Evolutionary conservation across 495 filamentous ascomycete genomes (phyloP).

Genomic region (Aspergillus affinis): DNA sequence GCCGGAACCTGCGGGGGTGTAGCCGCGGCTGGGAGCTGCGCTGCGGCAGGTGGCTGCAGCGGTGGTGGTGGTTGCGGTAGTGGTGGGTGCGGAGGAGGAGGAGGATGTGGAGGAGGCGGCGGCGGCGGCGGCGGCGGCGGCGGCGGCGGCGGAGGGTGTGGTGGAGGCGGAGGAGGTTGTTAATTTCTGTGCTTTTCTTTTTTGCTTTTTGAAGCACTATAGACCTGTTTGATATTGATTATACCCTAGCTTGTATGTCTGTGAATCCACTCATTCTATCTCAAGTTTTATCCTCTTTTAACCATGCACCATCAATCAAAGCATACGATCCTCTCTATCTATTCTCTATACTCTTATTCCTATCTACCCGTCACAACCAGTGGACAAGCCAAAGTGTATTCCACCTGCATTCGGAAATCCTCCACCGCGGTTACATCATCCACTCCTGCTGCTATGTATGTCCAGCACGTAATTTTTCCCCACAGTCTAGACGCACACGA

Average conservation of each 20-base stretch:
- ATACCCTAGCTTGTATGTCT: background rate
- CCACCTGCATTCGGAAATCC: no score
- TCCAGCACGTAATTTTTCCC: no score
- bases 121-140: conserved; percentile 33
- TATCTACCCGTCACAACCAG: no score
- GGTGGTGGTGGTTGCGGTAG: conserved; percentile 37
- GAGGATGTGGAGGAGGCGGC: conserved; percentile 37
- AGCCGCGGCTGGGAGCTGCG: conserved; percentile 54
- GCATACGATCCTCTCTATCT: no score
- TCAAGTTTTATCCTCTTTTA: no score
- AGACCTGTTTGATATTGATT: background rate
- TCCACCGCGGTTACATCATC: no score
- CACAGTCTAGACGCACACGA: no score
- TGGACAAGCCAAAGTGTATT: no score
- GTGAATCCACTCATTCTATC: background rate
- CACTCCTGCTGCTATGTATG: no score
- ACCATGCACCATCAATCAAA: no score
- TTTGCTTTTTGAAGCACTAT: conserved; percentile 14
- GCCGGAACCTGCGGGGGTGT: conserved; percentile 51
- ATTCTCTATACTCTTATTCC: no score
- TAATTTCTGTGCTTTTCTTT: conserved; percentile 20
- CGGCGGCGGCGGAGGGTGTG: conserved; percentile 32
- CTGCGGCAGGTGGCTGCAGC: conserved; percentile 39
- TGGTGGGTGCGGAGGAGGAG: conserved; percentile 42
- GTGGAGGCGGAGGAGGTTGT: conserved; percentile 23